Evolutionary conservation across 176 grass and related monocot species (phyloP), one percentile per base, ranked within the genome.

Genomic region (Eleusine coracana): DNA sequence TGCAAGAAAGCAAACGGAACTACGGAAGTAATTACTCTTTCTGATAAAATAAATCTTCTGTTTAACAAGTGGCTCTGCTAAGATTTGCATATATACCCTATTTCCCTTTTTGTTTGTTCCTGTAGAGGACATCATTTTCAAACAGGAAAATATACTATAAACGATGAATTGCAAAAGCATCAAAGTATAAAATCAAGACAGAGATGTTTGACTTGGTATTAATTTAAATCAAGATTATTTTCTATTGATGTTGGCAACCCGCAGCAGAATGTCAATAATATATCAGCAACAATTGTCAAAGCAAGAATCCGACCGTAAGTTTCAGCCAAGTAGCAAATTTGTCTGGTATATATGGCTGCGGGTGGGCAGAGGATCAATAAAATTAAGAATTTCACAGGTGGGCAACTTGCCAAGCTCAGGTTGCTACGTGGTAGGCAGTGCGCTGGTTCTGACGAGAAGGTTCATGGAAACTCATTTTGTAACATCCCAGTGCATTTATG

Each of bases 41-140:
- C 7, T 39, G 2, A 16, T 40, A 52, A 60, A 60, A 60, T 46
- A 8, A 71, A 48, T 61, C 7, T 51, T 84, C 73, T 70, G 11
- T 81, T 23, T 20, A 82, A 82, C 41, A 64, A 64, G 56, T 73
- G 55, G 42, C 14, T 40, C 40, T 29, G 46, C 54, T 49, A 61
- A 78, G 74, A 85, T 85, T 78, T 78, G 74, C 74, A 78, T 62
- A 85, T 85, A 85, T 85, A 77, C 64, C 46, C 37, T n/a, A 27
- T 84, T 77, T 77, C 11, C 25, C 55, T 78, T 78, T 85, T 71
- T 63, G 29, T 11, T 64, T 71, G 41, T 71, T 28, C 54, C 40
- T 78, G 62, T 18, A 28, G 41, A 71, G 21, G 66, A 9, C 55
- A 71, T 85, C 74, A 27, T 85, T 71, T 40, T 85, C 75, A 65